A percentile compares a stretch with the other conserved stretches of the same genome.
Evolutionary conservation across 208 protist species (phyloP).

Genomic region (Chromosphaera perkinsii): DNA sequence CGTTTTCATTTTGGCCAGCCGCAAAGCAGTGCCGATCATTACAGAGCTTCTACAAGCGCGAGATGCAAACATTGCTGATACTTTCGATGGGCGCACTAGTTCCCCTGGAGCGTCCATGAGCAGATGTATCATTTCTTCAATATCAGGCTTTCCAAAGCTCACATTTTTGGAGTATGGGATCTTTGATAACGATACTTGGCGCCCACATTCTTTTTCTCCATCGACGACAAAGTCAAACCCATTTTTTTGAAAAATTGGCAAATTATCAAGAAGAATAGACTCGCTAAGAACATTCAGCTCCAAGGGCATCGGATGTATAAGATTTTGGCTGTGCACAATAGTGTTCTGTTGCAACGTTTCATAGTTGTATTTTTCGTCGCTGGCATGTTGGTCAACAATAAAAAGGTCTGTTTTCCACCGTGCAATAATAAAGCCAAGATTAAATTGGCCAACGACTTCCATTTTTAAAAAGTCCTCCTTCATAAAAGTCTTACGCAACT

Average conservation of each 20-base stretch:
- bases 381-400: constrained; percentile 65
- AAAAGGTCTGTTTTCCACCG: constrained; percentile 47
- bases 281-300: constrained; percentile 4
- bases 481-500: constrained; percentile 20
- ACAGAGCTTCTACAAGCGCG: constrained; percentile 29
- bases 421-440: constrained; percentile 60
- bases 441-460: constrained; percentile 59
- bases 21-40: constrained; percentile 31
- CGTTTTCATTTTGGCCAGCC: constrained; percentile 16
- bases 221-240: constrained; percentile 37
- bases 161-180: constrained; percentile 18
- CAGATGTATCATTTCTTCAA: constrained; percentile 29
- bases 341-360: constrained; percentile 36
- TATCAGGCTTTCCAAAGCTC: constrained; percentile 19
- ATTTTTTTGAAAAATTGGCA: constrained; percentile 19
- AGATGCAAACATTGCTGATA: constrained; percentile 32
- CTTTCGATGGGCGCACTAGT: constrained; percentile 6
- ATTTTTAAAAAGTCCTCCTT: constrained; percentile 39
- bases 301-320: not conserved
- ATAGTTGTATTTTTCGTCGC: constrained; percentile 62
- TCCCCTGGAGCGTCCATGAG: constrained; percentile 17
- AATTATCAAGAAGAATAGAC: constrained; percentile 1
- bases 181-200: constrained; percentile 4
- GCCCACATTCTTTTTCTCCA: not conserved
- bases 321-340: not conserved